These are phyloP conservation scores for Monilinia fructigena DNA, from an alignment of 2,329 filamentous ascomycete genomes.

Conservation along the genomic window DNA sequence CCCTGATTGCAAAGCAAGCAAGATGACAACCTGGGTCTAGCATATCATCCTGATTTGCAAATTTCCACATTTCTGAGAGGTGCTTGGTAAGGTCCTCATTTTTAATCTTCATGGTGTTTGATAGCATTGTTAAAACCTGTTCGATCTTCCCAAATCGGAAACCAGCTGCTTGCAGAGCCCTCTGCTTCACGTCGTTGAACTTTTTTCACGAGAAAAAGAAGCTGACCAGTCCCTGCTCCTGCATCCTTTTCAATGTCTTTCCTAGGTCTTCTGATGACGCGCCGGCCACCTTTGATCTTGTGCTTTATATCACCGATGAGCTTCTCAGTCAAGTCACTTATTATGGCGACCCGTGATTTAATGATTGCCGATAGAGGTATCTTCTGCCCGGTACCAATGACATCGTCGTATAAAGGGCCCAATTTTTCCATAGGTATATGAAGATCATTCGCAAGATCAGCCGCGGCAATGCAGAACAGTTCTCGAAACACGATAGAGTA, in stretches of 20 bases:
- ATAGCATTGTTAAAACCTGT: constrained; percentile 67
- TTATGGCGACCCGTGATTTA: constrained; percentile 7
- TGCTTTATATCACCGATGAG: constrained; percentile 13
- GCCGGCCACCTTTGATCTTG: constrained; percentile 21
- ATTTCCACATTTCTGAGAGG: constrained; percentile 63
- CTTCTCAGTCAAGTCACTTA: constrained; percentile 13
- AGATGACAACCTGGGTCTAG: constrained; percentile 55
- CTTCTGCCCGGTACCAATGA: constrained; percentile 61
- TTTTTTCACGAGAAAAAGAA: constrained; percentile 75
- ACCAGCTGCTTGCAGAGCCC: constrained; percentile 65
- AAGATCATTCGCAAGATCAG: constrained; percentile 67
- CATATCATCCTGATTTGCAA: constrained; percentile 49
- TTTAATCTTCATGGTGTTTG: constrained; percentile 72
- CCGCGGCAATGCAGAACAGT: constrained; percentile 77
- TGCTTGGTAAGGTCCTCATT: constrained; percentile 58
- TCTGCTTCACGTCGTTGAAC: constrained; percentile 59
- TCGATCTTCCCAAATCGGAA: constrained; percentile 73
- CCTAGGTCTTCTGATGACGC: constrained; percentile 11
- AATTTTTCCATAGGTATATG: constrained; percentile 61
- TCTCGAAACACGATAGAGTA: constrained; percentile 79
- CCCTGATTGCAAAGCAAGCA: constrained; percentile 57
- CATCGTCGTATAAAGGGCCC: constrained; percentile 73
- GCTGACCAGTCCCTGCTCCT: constrained; percentile 46
- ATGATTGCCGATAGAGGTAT: constrained; percentile 14
- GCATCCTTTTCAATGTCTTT: constrained; percentile 20